Percentiles rank a stretch among this genome's conserved stretches.
These are phyloP conservation scores for Eucalyptus cladocalyx DNA, from an alignment of 345 rosid species.

Conservation along the genomic window DNA sequence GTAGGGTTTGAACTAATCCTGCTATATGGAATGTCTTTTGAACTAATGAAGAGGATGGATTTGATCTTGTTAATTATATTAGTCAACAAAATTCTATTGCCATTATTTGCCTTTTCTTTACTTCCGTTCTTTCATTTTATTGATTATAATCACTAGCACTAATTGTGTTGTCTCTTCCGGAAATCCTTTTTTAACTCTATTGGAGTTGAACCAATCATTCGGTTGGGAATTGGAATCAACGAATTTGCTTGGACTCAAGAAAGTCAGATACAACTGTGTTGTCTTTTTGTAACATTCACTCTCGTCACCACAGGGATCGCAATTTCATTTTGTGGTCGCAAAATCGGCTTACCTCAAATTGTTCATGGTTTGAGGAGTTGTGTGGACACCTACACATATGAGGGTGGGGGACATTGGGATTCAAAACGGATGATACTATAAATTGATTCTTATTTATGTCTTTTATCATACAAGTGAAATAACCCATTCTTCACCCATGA, in stretches of 20 bases:
- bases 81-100: neutral
- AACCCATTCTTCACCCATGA: neutral
- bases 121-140: neutral
- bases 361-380: neutral
- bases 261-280: neutral
- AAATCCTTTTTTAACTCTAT: neutral
- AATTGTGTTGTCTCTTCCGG: neutral
- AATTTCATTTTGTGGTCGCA: neutral
- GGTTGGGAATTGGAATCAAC: neutral
- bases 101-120: neutral
- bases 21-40: too few species aligned
- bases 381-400: neutral
- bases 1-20: too few species aligned
- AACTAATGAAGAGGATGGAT: too few species aligned
- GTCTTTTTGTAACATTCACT: neutral
- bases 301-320: neutral
- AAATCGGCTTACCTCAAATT: neutral
- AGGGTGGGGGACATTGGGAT: neutral
- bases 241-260: neutral
- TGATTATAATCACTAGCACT: neutral
- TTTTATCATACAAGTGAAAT: neutral
- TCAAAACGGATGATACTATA: neutral
- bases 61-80: neutral
- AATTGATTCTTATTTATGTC: neutral
- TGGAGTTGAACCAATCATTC: neutral